phyloP scores from a whole-genome alignment of 352 stramenopile species.

The Phytophthora citricola region DNA sequence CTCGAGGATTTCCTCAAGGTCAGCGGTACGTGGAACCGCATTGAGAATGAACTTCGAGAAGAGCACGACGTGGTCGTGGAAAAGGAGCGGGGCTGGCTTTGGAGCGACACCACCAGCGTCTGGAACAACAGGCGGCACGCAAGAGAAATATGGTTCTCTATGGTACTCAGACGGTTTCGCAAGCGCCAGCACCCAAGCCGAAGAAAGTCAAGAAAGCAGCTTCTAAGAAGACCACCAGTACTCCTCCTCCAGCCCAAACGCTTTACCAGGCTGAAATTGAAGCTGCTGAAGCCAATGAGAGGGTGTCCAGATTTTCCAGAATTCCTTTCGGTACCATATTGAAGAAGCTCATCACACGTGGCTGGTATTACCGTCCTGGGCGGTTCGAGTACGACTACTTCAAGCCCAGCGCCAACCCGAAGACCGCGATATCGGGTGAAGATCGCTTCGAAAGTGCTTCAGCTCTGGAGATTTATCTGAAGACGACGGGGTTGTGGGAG shows the following conservation, averaged over 20 bases:
- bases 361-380: slow-evolving; percentile 75
- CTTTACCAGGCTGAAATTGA: slow-evolving; percentile 38
- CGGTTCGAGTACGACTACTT: slow-evolving; percentile 90
- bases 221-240: slow-evolving; percentile 28
- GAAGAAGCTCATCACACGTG: slow-evolving; percentile 56
- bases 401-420: slow-evolving; percentile 63
- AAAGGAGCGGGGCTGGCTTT: slow-evolving; percentile 58
- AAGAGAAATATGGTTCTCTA: slow-evolving; percentile 31
- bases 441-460: slow-evolving; percentile 81
- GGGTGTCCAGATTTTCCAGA: slow-evolving; percentile 28
- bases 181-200: slow-evolving; percentile 20
- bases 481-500: slow-evolving; percentile 67
- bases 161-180: slow-evolving; percentile 5
- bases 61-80: slow-evolving; percentile 64
- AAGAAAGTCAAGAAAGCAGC: slow-evolving; percentile 36
- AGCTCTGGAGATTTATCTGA: slow-evolving; percentile 74
- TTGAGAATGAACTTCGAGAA: slow-evolving; percentile 58
- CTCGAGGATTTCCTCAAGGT: slow-evolving; percentile 70
- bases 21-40: slow-evolving; percentile 61
- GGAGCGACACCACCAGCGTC: slow-evolving; percentile 42
- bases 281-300: slow-evolving; percentile 17
- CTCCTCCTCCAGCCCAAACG: slow-evolving; percentile 17
- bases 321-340: slow-evolving; percentile 70
- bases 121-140: slow-evolving; percentile 40
- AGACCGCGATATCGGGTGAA: slow-evolving; percentile 57